Conservation (phyloP, 2,329 filamentous ascomycete genomes). For the Trichoderma hamatum region DNA sequence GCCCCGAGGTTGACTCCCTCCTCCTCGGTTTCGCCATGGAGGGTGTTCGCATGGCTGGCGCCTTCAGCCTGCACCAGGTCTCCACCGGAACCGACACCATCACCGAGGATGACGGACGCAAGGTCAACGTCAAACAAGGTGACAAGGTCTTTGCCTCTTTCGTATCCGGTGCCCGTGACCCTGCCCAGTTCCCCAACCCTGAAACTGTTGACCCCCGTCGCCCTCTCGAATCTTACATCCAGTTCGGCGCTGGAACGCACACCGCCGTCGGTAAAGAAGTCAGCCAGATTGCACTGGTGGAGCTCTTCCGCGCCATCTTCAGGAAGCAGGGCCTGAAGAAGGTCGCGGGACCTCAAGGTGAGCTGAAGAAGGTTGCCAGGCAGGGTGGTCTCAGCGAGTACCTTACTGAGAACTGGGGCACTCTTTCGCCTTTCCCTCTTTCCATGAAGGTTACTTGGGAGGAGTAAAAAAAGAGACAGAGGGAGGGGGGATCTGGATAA, state of each 20-base stretch:
- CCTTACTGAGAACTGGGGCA: constrained; percentile 67
- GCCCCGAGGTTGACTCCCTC: constrained; percentile 61
- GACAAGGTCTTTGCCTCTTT: constrained; percentile 68
- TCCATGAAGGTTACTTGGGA: constrained; percentile 61
- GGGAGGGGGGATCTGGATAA: not conserved
- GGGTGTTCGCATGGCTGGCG: constrained; percentile 68
- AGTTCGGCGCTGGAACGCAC: constrained; percentile 65
- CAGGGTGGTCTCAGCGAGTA: constrained; percentile 62
- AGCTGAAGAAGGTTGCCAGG: constrained; percentile 65
- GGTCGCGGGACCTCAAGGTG: constrained; percentile 65
- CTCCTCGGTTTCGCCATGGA: constrained; percentile 73
- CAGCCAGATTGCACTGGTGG: constrained; percentile 63
- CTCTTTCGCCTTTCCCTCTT: constrained; percentile 50
- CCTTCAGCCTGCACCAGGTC: constrained; percentile 63
- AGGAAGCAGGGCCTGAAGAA: constrained; percentile 62
- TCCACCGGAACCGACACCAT: constrained; percentile 51
- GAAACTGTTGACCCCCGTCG: constrained; percentile 64
- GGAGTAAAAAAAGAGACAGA: constrained; percentile 31
- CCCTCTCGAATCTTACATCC: constrained; percentile 65
- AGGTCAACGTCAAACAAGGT: constrained; percentile 56
- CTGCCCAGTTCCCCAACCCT: constrained; percentile 62
- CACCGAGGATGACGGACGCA: constrained; percentile 54
- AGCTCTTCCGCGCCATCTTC: constrained; percentile 70
- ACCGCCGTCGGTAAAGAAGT: constrained; percentile 64
- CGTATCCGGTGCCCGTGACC: constrained; percentile 58